A percentile compares a stretch with the other conserved stretches of the same genome.
These are phyloP conservation scores for Roridomyces roridus DNA, from an alignment of 768 basidiomycete genomes.

Conservation along the genomic window DNA sequence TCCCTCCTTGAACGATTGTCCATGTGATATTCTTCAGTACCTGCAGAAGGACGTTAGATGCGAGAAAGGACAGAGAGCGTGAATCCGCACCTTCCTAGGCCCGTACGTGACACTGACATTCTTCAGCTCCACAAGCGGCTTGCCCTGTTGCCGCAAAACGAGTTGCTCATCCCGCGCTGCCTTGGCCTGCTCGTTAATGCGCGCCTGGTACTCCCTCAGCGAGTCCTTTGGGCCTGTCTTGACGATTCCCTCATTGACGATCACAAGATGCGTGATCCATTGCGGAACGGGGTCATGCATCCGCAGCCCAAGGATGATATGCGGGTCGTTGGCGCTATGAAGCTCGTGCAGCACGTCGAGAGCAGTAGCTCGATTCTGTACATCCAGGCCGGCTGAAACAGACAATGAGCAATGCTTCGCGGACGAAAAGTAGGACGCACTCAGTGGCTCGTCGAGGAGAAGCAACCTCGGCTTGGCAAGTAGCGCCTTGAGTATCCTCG, in stretches of 20 bases:
- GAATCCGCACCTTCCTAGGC: slow-evolving; percentile 55
- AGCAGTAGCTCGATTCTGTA: slow-evolving; percentile 59
- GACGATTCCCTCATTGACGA: slow-evolving; percentile 56
- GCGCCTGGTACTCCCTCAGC: slow-evolving; percentile 35
- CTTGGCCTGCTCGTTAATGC: background rate
- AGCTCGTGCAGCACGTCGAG: slow-evolving; percentile 60
- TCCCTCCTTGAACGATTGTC: slow-evolving; percentile 81
- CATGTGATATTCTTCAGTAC: slow-evolving; percentile 81
- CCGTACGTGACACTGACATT: slow-evolving; percentile 78
- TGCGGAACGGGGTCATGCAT: slow-evolving; percentile 75
- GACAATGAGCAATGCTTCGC: background rate
- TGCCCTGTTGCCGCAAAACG: slow-evolving; percentile 27
- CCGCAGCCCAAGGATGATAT: slow-evolving; percentile 70
- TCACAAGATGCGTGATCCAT: slow-evolving; percentile 73
- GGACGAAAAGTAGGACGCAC: slow-evolving; percentile 47
- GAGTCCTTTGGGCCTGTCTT: slow-evolving; percentile 56
- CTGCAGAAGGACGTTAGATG: slow-evolving; percentile 40
- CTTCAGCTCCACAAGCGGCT: slow-evolving; percentile 63
- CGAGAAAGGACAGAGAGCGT: no score
- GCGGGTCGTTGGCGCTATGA: slow-evolving; percentile 55
- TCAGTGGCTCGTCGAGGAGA: slow-evolving; percentile 91
- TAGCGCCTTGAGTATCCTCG: slow-evolving; percentile 81
- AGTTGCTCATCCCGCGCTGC: background rate
- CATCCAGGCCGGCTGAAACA: slow-evolving; percentile 78
- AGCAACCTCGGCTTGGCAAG: slow-evolving; percentile 74